Evolutionary conservation across 2,329 filamentous ascomycete genomes (phyloP), one percentile per base, ranked within the genome.

Genomic region (Didymella arachidicola): DNA sequence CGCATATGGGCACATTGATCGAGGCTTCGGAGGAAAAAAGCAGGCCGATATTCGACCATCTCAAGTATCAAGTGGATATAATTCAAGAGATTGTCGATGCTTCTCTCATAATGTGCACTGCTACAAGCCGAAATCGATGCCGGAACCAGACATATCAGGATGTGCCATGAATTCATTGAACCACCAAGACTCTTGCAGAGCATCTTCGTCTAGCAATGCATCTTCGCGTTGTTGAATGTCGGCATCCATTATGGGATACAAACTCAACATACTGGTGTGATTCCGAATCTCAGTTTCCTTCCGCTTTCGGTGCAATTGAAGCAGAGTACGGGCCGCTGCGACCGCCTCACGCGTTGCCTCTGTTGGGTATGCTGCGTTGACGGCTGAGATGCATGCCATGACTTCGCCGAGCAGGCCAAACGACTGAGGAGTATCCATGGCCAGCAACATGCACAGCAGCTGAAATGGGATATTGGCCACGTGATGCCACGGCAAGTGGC

Each of bases 101-200:
- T 16, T 32, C 12, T 4, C 30, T 16, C 11, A 5, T 5, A 5
- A 6, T 4, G 30, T 16, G 30, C 5, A 22, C 12, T 16, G 30
- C 10, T 19, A 11, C 14, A 38, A 10, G 5, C 38, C 3, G 10
- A 46, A 30, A 4, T 39, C 41, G 10, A 36, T 30, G 7, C 18
- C 14, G 1, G 43, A 26, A 19, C 43, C 51, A 6, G 27, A 8
- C 1, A 41, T 14, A 7, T 54, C 43, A 18, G 51, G 18, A 6
- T 54, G 51, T 12, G 51, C n/a, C 26, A 54, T 25, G 34, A 54
- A 54, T 19, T 54, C 32, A 19, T 54, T 54, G 27, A 54, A 54
- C 51, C 51, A 54, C 51, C 51, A 54, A 26, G 51, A 54, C 7
- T 54, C 51, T 26, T 54, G 51, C 26, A 54, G 26, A 32, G 26